Percentiles rank a stretch among this genome's conserved stretches.
phyloP scores from a whole-genome alignment of 345 rosid genomes.

The Euphorbia peplus region DNA sequence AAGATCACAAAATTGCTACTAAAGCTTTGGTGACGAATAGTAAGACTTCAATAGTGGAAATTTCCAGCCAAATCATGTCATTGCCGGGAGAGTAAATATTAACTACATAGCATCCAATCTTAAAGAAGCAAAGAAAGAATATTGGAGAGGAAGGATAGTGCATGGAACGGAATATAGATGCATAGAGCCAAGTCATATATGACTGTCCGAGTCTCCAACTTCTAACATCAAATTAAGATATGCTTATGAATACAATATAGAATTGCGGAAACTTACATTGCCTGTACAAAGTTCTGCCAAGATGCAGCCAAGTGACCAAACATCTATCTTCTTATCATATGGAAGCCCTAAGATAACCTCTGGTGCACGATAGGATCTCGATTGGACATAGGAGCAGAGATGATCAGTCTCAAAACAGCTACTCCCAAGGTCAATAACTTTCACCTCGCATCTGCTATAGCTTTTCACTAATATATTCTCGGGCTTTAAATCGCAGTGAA shows the following conservation, averaged over 20 bases:
- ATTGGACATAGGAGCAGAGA: conserved; percentile 95
- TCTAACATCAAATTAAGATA: background rate
- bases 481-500: conserved; percentile 96
- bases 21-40: background rate
- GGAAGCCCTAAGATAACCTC: conserved; percentile 96
- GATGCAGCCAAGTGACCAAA: conserved; percentile 99
- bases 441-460: conserved; percentile 96
- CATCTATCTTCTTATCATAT: conserved; percentile 89
- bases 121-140: background rate
- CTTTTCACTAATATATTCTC: conserved; percentile 96
- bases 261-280: conserved; percentile 62
- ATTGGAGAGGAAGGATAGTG: background rate
- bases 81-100: background rate
- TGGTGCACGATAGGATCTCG: conserved; percentile 97
- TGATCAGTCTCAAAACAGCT: conserved; percentile 99
- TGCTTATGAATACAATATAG: background rate
- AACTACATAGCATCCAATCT: background rate
- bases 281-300: conserved; percentile 98
- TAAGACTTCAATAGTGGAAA: background rate
- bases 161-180: background rate
- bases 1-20: background rate
- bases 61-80: background rate
- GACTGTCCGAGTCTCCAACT: background rate
- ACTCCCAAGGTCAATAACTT: conserved; percentile 99
- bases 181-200: background rate